Evolutionary conservation across 495 filamentous ascomycete genomes (phyloP).

Genomic region (Ascodesmis nigricans): DNA sequence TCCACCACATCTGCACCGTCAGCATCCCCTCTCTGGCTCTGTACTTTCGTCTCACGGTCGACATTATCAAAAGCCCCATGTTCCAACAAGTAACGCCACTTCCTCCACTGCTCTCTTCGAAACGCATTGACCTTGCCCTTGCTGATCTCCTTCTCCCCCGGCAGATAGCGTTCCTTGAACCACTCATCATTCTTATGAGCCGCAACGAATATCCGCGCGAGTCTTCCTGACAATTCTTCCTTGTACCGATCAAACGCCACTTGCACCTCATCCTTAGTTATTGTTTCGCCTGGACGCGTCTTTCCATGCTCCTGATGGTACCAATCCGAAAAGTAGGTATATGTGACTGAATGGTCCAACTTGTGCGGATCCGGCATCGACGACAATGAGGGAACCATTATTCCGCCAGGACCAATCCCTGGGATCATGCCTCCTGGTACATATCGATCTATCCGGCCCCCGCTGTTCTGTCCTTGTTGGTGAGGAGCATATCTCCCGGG

Average conservation of each 20-base stretch:
- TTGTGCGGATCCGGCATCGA: conserved; percentile 44
- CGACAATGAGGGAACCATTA: conserved; percentile 24
- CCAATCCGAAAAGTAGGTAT: conserved; percentile 95
- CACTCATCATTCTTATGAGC: conserved; percentile 86
- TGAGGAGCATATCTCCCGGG: too few species aligned
- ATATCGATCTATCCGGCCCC: conserved; percentile 79
- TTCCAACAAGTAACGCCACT: conserved; percentile 71
- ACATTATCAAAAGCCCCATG: conserved; percentile 78
- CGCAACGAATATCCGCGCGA: conserved; percentile 70
- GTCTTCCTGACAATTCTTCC: conserved; percentile 74
- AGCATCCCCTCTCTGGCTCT: conserved; percentile 57
- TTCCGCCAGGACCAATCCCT: conserved; percentile 27
- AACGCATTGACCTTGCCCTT: conserved; percentile 49
- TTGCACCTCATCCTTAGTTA: conserved; percentile 56
- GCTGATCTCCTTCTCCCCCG: conserved; percentile 50
- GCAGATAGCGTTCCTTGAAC: conserved; percentile 89
- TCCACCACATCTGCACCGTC: conserved; percentile 82
- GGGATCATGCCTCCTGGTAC: conserved; percentile 53
- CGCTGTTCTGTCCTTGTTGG: too few species aligned
- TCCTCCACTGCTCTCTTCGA: conserved; percentile 46
- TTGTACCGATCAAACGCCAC: conserved; percentile 85
- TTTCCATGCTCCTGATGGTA: conserved; percentile 25
- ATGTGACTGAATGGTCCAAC: conserved; percentile 81
- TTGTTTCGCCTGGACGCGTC: conserved; percentile 5
- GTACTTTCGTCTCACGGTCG: conserved; percentile 40